Percentiles rank a stretch among this genome's conserved stretches.
phyloP scores from a whole-genome alignment of 2,329 filamentous ascomycete genomes.

The Botryotinia narcissicola region DNA sequence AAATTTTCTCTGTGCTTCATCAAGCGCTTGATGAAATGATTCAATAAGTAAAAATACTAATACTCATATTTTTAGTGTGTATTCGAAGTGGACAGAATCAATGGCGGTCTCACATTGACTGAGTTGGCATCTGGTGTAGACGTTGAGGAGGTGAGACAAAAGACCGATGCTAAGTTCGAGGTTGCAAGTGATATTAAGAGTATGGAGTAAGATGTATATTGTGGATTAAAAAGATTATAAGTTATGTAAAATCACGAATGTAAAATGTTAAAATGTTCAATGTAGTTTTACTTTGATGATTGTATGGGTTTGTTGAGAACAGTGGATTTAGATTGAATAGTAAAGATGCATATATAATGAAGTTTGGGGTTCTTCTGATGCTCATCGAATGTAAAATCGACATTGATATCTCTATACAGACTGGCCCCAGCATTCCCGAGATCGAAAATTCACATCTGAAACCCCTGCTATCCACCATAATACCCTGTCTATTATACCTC shows the following conservation, averaged over 20 bases:
- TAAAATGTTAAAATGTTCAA: not conserved
- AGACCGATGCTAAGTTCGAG: slow-evolving; percentile 67
- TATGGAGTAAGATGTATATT: slow-evolving; percentile 40
- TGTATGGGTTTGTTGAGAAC: fast-evolving
- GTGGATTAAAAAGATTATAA: not conserved
- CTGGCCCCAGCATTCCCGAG: too few relatives aligned
- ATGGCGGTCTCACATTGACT: slow-evolving; percentile 63
- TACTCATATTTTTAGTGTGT: slow-evolving; percentile 53
- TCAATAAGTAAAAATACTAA: not conserved
- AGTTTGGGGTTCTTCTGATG: not conserved
- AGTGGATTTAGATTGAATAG: not conserved
- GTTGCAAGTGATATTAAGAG: slow-evolving; percentile 57
- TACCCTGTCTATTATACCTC: not conserved
- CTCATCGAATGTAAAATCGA: not conserved
- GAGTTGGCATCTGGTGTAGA: slow-evolving; percentile 68
- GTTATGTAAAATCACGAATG: not conserved
- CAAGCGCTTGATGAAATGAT: not conserved
- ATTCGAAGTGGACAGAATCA: slow-evolving; percentile 63
- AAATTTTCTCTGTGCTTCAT: too few relatives aligned
- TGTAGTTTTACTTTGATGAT: not conserved
- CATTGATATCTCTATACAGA: not conserved
- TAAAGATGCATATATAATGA: not conserved
- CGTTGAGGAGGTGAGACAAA: slow-evolving; percentile 65
- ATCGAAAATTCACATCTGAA: not conserved
- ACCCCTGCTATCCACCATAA: too few relatives aligned